Evolutionary conservation across 495 filamentous ascomycete species (phyloP).

Genomic region (Usnea hakonensis): DNA sequence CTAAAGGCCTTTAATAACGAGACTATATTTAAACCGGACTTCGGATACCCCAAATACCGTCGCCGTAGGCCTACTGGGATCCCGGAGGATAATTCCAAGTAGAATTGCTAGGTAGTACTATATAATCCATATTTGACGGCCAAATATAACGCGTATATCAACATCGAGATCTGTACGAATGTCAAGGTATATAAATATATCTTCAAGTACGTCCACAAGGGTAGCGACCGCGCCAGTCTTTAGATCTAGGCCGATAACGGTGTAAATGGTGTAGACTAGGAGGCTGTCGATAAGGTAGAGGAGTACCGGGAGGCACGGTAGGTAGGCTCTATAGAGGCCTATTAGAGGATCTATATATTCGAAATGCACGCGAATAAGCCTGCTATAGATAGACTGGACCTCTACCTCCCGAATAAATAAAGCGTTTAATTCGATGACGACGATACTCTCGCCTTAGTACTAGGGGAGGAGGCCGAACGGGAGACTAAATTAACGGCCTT

Average conservation of each 20-base stretch:
- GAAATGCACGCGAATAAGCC: not conserved
- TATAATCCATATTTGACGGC: too few species aligned
- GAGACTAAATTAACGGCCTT: not conserved
- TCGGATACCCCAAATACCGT: too few species aligned
- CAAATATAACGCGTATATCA: too few species aligned
- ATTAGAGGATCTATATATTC: not conserved
- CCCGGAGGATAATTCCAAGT: too few species aligned
- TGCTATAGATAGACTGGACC: not conserved
- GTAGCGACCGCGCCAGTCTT: not conserved
- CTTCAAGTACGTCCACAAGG: not conserved
- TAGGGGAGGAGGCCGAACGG: not conserved
- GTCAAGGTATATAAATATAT: not conserved
- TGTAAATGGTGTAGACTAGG: not conserved
- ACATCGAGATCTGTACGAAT: not conserved
- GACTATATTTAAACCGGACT: too few species aligned
- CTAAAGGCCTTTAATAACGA: too few species aligned
- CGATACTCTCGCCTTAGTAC: not conserved
- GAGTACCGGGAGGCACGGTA: not conserved
- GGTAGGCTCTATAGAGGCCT: not conserved
- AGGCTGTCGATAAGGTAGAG: not conserved
- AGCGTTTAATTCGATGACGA: not conserved
- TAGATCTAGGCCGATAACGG: not conserved
- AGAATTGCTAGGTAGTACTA: too few species aligned
- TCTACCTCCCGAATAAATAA: not conserved
- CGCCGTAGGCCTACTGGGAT: too few species aligned